Evolutionary conservation across 228 moss, liverwort and hornwort species (phyloP), one percentile per base, ranked within the genome.

Genomic region (Sphagnum fallax): DNA sequence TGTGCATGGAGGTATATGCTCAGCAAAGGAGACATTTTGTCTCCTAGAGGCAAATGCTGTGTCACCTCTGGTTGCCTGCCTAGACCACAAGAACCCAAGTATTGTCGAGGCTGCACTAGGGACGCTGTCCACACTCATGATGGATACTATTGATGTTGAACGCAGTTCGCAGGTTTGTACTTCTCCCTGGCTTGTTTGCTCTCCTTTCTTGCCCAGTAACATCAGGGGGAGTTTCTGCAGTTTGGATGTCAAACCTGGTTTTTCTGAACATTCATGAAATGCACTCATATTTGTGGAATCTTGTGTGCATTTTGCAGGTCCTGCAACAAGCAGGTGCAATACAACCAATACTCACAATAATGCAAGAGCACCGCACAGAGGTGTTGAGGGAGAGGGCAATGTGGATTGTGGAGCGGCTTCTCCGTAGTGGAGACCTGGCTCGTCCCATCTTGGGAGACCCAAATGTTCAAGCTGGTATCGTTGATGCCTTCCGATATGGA

Each of bases 371-470:
- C 70, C 84, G 82, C 6, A 93, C 98, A 4, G 92, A 89, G 68
- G 60, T 81, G 70, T 65, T 98, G 12, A 82, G 98, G 65, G 87
- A 94, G 71, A 77, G 79, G 50, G 78, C 98, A 53, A 80, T 98
- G 65, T 92, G 87, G 87, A 93, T 94, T 82, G 84, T 98, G 71
- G 98, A 98, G 74, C 84, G 92, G 64, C 77, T 98, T 51, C 92
- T 98, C 8, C 91, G 94, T 50, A 92, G 90, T 64, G 78, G 81
- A 4, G 94, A 92, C 6, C 71, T 98, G 73, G 98, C 98, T 62
- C 77, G 77, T 52, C 65, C 86, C 66, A 86, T 98, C 52, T 75
- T 90, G 53, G 83, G 73, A 5, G 90, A 98, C 69, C 83, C 85
- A 0, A 90, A 89, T 55, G 91, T 94, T 15, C 82, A 85, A 50